Evolutionary conservation across 2,329 filamentous ascomycete species (phyloP).

Genomic region (Fulvia fulva): DNA sequence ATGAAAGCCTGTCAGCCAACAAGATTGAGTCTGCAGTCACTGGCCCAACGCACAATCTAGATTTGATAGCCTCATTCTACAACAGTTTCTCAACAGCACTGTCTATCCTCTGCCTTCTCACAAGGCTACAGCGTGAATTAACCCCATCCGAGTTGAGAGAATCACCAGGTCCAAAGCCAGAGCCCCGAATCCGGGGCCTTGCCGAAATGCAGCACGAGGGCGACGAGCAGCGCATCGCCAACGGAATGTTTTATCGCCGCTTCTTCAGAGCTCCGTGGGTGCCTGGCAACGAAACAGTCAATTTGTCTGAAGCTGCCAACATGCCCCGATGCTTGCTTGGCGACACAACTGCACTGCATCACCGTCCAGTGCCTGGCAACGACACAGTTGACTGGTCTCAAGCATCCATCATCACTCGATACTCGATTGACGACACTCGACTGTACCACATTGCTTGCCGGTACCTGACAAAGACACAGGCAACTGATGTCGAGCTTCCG

Average conservation of each 20-base stretch:
- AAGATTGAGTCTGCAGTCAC: not conserved
- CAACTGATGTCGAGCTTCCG: too few species aligned
- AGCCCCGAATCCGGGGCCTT: conserved; percentile 38
- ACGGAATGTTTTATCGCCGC: conserved; percentile 40
- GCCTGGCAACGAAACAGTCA: conserved; percentile 36
- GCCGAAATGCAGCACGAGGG: conserved; percentile 47
- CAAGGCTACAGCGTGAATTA: too few species aligned
- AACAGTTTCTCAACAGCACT: too few species aligned
- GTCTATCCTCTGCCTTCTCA: too few species aligned
- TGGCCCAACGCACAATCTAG: not conserved
- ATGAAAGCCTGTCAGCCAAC: too few species aligned
- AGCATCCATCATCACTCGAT: conserved; percentile 36
- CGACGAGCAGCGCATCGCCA: conserved; percentile 44
- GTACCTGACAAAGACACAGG: too few species aligned
- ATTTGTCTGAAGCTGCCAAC: conserved; percentile 40
- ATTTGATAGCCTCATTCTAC: conserved; percentile 5
- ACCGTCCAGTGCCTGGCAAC: conserved; percentile 42
- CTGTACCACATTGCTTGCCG: too few species aligned
- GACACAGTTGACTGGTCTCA: conserved; percentile 42
- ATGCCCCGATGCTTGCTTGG: conserved; percentile 38
- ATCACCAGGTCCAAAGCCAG: too few species aligned
- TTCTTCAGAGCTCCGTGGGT: conserved; percentile 43
- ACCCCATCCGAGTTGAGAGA: too few species aligned
- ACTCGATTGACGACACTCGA: conserved; percentile 36
- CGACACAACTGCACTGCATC: too few species aligned